These are phyloP conservation scores for Entomortierella chlamydospora DNA, from an alignment of 192 early-diverging fungal species.

Conservation along the genomic window DNA sequence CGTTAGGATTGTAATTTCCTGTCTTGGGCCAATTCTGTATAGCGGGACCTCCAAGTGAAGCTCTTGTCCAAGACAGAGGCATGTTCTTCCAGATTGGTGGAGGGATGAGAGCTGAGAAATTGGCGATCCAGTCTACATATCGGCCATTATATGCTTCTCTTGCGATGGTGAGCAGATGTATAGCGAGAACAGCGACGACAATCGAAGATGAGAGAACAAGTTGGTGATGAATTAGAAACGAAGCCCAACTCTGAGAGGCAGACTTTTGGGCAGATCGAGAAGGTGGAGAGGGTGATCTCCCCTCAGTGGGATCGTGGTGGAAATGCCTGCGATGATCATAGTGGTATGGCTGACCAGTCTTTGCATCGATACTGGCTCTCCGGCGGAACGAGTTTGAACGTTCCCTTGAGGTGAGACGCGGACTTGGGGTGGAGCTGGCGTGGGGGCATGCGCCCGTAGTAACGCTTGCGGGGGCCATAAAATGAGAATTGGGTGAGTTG, in stretches of 20 bases:
- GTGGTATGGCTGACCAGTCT: constrained; percentile 40
- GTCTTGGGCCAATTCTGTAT: constrained; percentile 21
- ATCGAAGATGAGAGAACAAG: constrained; percentile 34
- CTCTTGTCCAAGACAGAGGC: constrained; percentile 25
- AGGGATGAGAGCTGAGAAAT: constrained; percentile 36
- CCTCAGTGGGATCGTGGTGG: constrained; percentile 39
- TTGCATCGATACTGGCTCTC: constrained; percentile 30
- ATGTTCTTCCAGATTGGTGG: constrained; percentile 32
- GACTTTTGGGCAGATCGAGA: neutral
- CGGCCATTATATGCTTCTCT: constrained; percentile 26
- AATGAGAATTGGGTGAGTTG: no score
- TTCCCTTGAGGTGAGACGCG: neutral
- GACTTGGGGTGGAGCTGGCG: neutral
- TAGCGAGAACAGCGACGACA: constrained; percentile 17
- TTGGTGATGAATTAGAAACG: constrained; percentile 42
- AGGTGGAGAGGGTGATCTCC: constrained; percentile 43
- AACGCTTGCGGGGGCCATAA: no score
- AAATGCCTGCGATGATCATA: constrained; percentile 42
- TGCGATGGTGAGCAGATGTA: constrained; percentile 19
- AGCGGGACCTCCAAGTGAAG: constrained; percentile 12
- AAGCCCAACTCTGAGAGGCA: constrained; percentile 29
- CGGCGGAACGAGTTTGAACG: constrained; percentile 40
- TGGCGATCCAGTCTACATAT: constrained; percentile 26
- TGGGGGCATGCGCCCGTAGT: no score
- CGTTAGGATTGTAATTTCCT: constrained; percentile 24